phyloP scores from a whole-genome alignment of 2,329 filamentous ascomycete genomes.

The Pestalotiopsis sp. region DNA sequence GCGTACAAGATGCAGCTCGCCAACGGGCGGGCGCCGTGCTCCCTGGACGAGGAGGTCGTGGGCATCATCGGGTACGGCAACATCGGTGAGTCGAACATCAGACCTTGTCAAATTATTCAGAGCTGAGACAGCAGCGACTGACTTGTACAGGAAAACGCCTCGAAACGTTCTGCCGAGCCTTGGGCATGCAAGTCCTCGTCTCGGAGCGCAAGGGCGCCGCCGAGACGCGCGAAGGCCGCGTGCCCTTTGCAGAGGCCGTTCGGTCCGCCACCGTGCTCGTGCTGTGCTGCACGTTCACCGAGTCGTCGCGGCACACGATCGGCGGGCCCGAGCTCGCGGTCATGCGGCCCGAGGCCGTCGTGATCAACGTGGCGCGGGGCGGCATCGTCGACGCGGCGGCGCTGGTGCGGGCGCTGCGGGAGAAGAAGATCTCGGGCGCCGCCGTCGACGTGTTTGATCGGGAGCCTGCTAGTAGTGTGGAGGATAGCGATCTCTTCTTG shows the following conservation, averaged over 20 bases:
- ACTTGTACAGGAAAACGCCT: slow-evolving; percentile 21
- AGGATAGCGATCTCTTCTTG: slow-evolving; percentile 23
- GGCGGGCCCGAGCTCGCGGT: slow-evolving; percentile 21
- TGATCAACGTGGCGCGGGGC: slow-evolving; percentile 28
- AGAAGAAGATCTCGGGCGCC: slow-evolving; percentile 24
- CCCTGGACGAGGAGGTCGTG: slow-evolving; percentile 22
- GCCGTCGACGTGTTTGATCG: slow-evolving; percentile 26
- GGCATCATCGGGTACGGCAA: slow-evolving; percentile 24
- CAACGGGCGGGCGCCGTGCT: slow-evolving; percentile 17
- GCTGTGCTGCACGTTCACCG: slow-evolving; percentile 20
- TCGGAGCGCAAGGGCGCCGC: slow-evolving; percentile 19
- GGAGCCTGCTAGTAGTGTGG: slow-evolving; percentile 24
- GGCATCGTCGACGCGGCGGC: slow-evolving; percentile 23
- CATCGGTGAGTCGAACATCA: slow-evolving; percentile 18
- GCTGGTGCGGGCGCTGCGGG: slow-evolving; percentile 28
- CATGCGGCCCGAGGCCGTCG: slow-evolving; percentile 23
- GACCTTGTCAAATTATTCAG: not conserved
- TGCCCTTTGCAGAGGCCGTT: slow-evolving; percentile 24
- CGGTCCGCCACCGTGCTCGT: slow-evolving; percentile 23
- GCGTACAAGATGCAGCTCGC: slow-evolving; percentile 23
- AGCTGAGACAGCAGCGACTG: not conserved
- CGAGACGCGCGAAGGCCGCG: slow-evolving; percentile 5
- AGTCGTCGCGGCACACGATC: slow-evolving; percentile 20
- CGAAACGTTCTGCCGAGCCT: slow-evolving; percentile 20
- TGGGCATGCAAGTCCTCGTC: slow-evolving; percentile 28